A percentile compares a stretch with the other conserved stretches of the same genome.
These are phyloP conservation scores for Mycena olivaceomarginata DNA, from an alignment of 768 basidiomycete genomes.

Conservation along the genomic window DNA sequence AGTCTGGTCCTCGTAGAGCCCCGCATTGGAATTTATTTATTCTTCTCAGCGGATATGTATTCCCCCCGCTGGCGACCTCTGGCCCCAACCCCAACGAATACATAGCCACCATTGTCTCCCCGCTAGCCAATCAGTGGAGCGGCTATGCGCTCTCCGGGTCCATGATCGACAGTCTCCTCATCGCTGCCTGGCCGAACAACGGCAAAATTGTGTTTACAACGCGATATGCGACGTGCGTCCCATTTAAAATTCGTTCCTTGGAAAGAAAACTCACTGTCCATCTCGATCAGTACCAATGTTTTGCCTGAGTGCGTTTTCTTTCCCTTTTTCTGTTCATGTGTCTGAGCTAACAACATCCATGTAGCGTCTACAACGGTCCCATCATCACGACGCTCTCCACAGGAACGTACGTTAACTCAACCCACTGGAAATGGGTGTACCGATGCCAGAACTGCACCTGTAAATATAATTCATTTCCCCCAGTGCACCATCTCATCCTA, in stretches of 20 bases:
- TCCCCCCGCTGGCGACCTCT: constrained; percentile 67
- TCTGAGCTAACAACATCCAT: background rate
- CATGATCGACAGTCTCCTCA: constrained; percentile 73
- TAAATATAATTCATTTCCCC: constrained; percentile 51
- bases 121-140: constrained; percentile 72
- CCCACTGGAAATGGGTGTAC: constrained; percentile 83
- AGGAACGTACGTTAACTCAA: constrained; percentile 69
- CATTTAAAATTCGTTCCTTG: background rate
- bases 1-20: background rate
- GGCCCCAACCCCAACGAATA: constrained; percentile 69
- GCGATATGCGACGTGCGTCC: constrained; percentile 71
- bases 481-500: constrained; percentile 10
- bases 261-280: background rate
- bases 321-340: background rate
- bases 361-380: constrained; percentile 69
- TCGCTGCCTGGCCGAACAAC: constrained; percentile 79
- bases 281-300: constrained; percentile 64
- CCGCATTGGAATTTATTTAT: constrained; percentile 46
- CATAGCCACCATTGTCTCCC: constrained; percentile 78
- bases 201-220: constrained; percentile 71
- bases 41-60: constrained; percentile 65
- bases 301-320: constrained; percentile 65
- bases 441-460: constrained; percentile 81
- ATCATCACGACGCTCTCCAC: constrained; percentile 71
- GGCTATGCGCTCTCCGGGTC: constrained; percentile 72